Evolutionary conservation across 2,329 filamentous ascomycete species (phyloP).

Genomic region (Aspergillus pseudoterreus): DNA sequence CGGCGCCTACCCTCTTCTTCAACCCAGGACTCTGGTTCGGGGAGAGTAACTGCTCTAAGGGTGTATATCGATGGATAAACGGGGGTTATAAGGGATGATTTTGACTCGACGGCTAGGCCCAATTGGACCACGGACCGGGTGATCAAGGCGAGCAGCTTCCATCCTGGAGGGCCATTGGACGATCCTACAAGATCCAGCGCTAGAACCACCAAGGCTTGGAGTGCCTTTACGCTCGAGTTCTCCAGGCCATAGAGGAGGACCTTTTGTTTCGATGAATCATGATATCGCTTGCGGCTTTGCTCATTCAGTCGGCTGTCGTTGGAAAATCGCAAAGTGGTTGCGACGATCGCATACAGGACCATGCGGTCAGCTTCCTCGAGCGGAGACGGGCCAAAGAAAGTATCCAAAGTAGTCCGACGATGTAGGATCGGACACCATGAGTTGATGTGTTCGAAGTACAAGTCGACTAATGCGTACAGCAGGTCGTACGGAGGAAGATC

Average conservation of each 20-base stretch:
- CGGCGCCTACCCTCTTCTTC: slow-evolving; percentile 83
- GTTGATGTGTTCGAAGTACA: slow-evolving; percentile 77
- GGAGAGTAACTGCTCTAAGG: slow-evolving; percentile 75
- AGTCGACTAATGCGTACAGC: slow-evolving; percentile 67
- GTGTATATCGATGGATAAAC: slow-evolving; percentile 85
- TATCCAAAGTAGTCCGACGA: slow-evolving; percentile 74
- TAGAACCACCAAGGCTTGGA: slow-evolving; percentile 83
- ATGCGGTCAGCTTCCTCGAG: slow-evolving; percentile 79
- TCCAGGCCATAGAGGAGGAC: slow-evolving; percentile 85
- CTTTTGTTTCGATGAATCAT: slow-evolving; percentile 76
- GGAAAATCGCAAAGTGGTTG: slow-evolving; percentile 80
- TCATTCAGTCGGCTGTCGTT: slow-evolving; percentile 71
- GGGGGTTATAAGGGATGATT: slow-evolving; percentile 73
- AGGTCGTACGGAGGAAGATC: slow-evolving; percentile 73
- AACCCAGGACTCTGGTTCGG: slow-evolving; percentile 78
- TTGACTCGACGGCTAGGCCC: slow-evolving; percentile 77
- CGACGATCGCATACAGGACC: slow-evolving; percentile 82
- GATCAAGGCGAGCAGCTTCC: slow-evolving; percentile 87
- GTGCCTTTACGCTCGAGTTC: slow-evolving; percentile 80
- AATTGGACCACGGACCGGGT: slow-evolving; percentile 85
- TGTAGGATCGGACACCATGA: slow-evolving; percentile 90
- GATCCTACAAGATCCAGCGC: slow-evolving; percentile 80
- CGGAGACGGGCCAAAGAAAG: slow-evolving; percentile 71
- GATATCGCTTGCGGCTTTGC: slow-evolving; percentile 69
- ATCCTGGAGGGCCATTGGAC: slow-evolving; percentile 85